A percentile compares a stretch with the other conserved stretches of the same genome.
phyloP scores from a whole-genome alignment of 257 asterid species.

The Lycium ferocissimum region DNA sequence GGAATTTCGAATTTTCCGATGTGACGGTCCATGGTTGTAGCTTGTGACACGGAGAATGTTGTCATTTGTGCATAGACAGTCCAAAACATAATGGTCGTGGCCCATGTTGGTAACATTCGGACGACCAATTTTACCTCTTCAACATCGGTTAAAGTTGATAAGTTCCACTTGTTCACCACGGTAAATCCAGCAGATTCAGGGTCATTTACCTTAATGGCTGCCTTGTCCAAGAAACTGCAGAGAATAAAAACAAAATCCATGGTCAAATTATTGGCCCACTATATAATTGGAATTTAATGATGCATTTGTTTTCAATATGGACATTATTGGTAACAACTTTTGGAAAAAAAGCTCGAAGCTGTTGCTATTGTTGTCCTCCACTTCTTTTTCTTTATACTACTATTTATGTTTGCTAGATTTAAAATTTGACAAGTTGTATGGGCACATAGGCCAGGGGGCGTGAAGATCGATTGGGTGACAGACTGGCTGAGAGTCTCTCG shows the following conservation, averaged over 20 bases:
- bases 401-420: neutral
- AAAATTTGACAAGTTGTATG: slow-evolving; percentile 8
- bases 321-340: neutral
- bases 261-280: neutral
- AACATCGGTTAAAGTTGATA: slow-evolving; percentile 77
- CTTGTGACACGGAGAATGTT: slow-evolving; percentile 88
- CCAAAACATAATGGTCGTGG: slow-evolving; percentile 86
- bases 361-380: neutral
- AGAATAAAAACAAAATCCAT: neutral
- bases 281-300: neutral
- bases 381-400: neutral
- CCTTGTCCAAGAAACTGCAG: slow-evolving; percentile 68
- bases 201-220: slow-evolving; percentile 64
- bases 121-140: slow-evolving; percentile 83
- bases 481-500: slow-evolving; percentile 27
- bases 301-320: neutral
- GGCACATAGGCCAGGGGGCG: slow-evolving; percentile 28
- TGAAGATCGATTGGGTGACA: slow-evolving; percentile 34
- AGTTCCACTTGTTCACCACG: slow-evolving; percentile 54
- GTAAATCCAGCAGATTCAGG: slow-evolving; percentile 20
- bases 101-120: slow-evolving; percentile 89
- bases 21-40: slow-evolving; percentile 75
- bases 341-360: neutral
- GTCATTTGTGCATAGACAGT: slow-evolving; percentile 84
- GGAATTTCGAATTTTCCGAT: slow-evolving; percentile 69